Evolutionary conservation across 495 filamentous ascomycete genomes (phyloP).

Genomic region (Friedmanniomyces simplex): DNA sequence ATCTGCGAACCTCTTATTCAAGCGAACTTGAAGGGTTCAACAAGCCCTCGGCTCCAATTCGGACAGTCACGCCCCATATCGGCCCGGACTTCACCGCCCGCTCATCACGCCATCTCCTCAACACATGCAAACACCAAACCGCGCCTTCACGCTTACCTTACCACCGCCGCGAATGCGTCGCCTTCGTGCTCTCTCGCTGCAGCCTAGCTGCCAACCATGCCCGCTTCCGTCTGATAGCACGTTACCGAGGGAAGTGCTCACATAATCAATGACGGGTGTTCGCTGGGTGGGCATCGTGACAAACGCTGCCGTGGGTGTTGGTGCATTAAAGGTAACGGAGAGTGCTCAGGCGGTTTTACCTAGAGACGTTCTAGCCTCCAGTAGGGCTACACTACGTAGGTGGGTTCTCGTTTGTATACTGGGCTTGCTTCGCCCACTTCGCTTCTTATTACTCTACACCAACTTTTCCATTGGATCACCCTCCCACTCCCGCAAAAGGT

Average conservation of each 20-base stretch:
- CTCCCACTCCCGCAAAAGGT: neutral
- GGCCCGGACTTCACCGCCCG: too few relatives aligned
- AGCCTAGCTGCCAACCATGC: too few relatives aligned
- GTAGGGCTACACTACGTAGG: too few relatives aligned
- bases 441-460: too few relatives aligned
- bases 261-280: slow-evolving; percentile 13
- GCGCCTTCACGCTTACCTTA: neutral
- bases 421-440: too few relatives aligned
- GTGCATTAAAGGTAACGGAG: too few relatives aligned
- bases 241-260: neutral
- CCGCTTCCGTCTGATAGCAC: neutral
- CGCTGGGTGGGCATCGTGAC: neutral
- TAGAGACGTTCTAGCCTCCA: too few relatives aligned
- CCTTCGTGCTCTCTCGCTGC: too few relatives aligned
- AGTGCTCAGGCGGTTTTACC: too few relatives aligned
- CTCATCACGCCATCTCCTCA: neutral
- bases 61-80: neutral
- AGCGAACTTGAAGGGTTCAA: neutral
- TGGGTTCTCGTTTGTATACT: too few relatives aligned
- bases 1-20: too few relatives aligned
- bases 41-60: neutral
- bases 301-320: too few relatives aligned
- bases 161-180: neutral
- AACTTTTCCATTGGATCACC: neutral
- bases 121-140: neutral